These are phyloP conservation scores for Mycena pura DNA, from an alignment of 768 basidiomycete species.

Conservation along the genomic window DNA sequence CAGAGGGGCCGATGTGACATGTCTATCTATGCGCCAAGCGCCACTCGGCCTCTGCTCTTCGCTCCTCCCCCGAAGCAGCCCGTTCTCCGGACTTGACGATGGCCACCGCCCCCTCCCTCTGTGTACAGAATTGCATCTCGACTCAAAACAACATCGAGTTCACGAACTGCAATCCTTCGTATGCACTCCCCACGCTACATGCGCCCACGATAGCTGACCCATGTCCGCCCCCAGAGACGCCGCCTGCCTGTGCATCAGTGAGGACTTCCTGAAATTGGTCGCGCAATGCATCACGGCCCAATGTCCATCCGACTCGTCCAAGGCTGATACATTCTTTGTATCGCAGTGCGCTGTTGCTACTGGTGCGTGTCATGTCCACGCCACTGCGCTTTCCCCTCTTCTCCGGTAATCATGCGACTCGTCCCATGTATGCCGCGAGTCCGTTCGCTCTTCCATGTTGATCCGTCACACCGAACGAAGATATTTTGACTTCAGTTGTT, in stretches of 20 bases:
- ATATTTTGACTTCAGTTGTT: too few species aligned
- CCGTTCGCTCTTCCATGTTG: too few species aligned
- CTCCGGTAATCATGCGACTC: too few species aligned
- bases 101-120: not conserved
- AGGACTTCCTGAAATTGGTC: not conserved
- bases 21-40: too few species aligned
- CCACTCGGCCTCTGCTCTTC: too few species aligned
- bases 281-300: not conserved
- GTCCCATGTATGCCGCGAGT: too few species aligned
- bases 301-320: not conserved
- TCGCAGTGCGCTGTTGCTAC: not conserved
- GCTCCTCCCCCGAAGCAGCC: too few species aligned
- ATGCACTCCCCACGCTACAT: not conserved
- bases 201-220: not conserved
- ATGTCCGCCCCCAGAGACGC: not conserved
- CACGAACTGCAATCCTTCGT: not conserved
- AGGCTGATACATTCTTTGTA: not conserved
- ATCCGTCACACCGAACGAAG: too few species aligned
- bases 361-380: not conserved
- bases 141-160: not conserved
- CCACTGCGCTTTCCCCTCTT: too few species aligned
- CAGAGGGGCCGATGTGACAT: too few species aligned
- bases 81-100: too few species aligned
- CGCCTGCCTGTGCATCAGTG: not conserved
- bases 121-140: not conserved